Conservation (phyloP, 371 early-diverging fungal genomes). For the Rhizopus sp. region DNA sequence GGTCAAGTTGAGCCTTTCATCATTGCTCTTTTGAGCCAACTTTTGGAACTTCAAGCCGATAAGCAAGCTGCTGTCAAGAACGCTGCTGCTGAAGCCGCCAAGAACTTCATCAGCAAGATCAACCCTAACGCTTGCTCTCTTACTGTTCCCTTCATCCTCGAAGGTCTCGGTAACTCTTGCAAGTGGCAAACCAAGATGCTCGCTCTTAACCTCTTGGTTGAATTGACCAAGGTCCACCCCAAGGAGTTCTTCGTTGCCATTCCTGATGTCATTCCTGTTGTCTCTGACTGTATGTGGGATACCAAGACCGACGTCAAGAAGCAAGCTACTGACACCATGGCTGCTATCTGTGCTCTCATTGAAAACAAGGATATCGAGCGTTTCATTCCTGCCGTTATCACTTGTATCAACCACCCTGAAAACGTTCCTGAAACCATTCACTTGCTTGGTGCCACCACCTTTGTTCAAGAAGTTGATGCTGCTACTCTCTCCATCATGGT, state of each 20-base stretch:
- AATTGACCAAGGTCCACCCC: conserved; percentile 57
- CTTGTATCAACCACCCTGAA: conserved; percentile 65
- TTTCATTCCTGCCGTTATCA: conserved; percentile 64
- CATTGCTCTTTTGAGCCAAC: conserved; percentile 49
- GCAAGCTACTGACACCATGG: conserved; percentile 55
- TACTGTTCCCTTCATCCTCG: conserved; percentile 62
- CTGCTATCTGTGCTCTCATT: conserved; percentile 37
- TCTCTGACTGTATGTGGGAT: conserved; percentile 76
- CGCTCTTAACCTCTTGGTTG: conserved; percentile 56
- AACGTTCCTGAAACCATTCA: conserved; percentile 67
- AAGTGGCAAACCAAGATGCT: conserved; percentile 82
- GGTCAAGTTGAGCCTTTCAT: conserved; percentile 67
- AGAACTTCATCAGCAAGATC: conserved; percentile 48
- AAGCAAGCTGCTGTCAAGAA: conserved; percentile 64
- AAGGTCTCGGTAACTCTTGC: conserved; percentile 62
- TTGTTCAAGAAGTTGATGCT: conserved; percentile 77
- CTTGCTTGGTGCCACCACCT: conserved; percentile 69
- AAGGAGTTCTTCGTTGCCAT: conserved; percentile 60
- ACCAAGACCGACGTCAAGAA: conserved; percentile 68
- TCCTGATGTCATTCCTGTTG: conserved; percentile 72
- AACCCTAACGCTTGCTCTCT: conserved; percentile 57
- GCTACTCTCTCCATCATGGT: conserved; percentile 82
- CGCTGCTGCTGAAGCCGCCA: conserved; percentile 61
- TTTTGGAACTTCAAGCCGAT: conserved; percentile 71
- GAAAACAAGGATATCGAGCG: conserved; percentile 46